A percentile compares a stretch with the other conserved stretches of the same genome.
Conservation (phyloP, 345 rosid species). For the Psidium friedrichsthalianum region DNA sequence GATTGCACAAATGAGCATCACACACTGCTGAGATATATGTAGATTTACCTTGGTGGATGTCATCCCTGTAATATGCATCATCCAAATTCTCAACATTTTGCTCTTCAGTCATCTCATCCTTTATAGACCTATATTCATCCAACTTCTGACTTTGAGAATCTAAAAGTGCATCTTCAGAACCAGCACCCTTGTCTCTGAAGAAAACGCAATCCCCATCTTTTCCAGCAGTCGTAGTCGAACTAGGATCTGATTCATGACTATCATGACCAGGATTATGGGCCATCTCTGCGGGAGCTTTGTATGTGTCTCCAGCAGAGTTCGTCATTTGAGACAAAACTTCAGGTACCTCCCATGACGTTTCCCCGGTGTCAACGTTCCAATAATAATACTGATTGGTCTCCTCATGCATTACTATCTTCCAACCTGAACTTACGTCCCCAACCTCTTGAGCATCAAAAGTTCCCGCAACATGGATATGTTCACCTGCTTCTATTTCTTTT, state of each 20-base stretch:
- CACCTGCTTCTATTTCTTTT: constrained; percentile 23
- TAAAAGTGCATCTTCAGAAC: not conserved
- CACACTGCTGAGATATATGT: not conserved
- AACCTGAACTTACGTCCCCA: constrained; percentile 42
- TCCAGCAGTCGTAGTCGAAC: constrained; percentile 11
- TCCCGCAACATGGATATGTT: constrained; percentile 24
- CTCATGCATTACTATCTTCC: constrained; percentile 89
- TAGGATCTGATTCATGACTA: constrained; percentile 7
- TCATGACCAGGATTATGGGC: constrained; percentile 16
- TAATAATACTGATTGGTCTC: constrained; percentile 83
- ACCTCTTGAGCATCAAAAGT: constrained; percentile 27
- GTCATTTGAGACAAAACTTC: constrained; percentile 32
- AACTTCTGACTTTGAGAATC: not conserved
- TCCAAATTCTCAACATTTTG: not conserved
- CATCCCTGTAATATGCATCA: not conserved
- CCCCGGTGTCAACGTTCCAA: constrained; percentile 93
- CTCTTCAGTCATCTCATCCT: not conserved
- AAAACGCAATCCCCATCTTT: not conserved
- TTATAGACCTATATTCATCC: not conserved
- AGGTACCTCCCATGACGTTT: constrained; percentile 96
- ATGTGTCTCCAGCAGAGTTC: constrained; percentile 11
- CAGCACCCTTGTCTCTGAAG: not conserved
- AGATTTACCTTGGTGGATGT: not conserved
- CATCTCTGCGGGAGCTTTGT: constrained; percentile 13
- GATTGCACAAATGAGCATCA: constrained; percentile 1